phyloP scores from a whole-genome alignment of 495 filamentous ascomycete genomes.

The Usnea hakonensis region DNA sequence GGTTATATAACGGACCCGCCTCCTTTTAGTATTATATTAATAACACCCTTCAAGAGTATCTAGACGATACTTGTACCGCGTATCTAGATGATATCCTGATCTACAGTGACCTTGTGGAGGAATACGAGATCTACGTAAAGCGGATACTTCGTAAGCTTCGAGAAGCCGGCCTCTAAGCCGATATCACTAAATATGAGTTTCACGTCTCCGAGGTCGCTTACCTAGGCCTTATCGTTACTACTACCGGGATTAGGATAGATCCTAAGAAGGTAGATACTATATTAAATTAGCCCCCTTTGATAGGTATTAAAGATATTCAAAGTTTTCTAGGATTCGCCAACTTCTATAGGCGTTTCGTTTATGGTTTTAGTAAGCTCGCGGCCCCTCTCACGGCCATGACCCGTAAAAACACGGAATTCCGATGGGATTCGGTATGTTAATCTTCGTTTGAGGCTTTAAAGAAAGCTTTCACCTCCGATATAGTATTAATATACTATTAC shows the following conservation, averaged over 20 bases:
- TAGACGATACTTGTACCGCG: background rate
- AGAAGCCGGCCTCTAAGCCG: constrained; percentile 11
- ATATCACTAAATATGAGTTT: constrained; percentile 30
- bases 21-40: constrained; percentile 31
- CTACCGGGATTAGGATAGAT: constrained; percentile 20
- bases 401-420: constrained; percentile 10
- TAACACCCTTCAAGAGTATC: constrained; percentile 11
- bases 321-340: background rate
- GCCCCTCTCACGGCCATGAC: constrained; percentile 9
- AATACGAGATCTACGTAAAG: constrained; percentile 14
- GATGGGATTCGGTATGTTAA: background rate
- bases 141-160: constrained; percentile 15
- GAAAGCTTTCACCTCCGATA: background rate
- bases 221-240: constrained; percentile 22
- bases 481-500: background rate
- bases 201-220: constrained; percentile 15
- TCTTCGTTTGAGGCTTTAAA: background rate
- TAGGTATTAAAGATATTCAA: background rate
- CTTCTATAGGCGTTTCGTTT: constrained; percentile 3
- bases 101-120: constrained; percentile 10
- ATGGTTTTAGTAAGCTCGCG: background rate
- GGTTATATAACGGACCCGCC: constrained; percentile 19
- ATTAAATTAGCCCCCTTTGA: background rate
- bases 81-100: constrained; percentile 21
- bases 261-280: background rate